phyloP scores from a whole-genome alignment of 1,284 basidiomycete species.

The Vanrija pseudolonga region DNA sequence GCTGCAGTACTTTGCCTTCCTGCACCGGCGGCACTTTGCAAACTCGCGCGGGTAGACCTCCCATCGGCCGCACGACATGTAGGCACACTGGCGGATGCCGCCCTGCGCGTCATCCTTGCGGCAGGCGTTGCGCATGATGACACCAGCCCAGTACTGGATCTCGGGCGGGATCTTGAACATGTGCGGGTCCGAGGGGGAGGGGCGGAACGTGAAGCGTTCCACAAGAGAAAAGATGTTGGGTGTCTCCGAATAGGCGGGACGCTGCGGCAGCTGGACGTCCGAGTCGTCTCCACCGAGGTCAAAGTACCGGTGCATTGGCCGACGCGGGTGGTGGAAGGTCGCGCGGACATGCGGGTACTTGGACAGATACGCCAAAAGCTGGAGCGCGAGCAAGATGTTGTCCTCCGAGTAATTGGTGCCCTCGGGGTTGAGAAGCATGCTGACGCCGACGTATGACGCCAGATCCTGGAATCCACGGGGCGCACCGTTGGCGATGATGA shows the following conservation, averaged over 20 bases:
- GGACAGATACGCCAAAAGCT: conserved; percentile 91
- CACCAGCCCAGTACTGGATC: conserved; percentile 98
- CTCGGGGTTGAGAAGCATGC: conserved; percentile 45
- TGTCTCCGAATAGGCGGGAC: conserved; percentile 47
- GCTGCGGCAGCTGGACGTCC: conserved; percentile 38
- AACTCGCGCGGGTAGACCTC: conserved; percentile 91
- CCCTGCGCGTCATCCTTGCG: conserved; percentile 90
- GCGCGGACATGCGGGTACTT: conserved; percentile 98
- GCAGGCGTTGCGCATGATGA: conserved; percentile 99
- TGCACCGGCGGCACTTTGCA: conserved; percentile 91
- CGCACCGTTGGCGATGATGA: conserved; percentile 49
- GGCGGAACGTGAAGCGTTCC: conserved; percentile 91
- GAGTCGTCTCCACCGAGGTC: conserved; percentile 31
- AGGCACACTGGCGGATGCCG: conserved; percentile 95
- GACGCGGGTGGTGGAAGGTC: conserved; percentile 83
- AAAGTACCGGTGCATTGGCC: conserved; percentile 50
- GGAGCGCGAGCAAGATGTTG: conserved; percentile 84
- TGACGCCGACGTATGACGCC: conserved; percentile 42
- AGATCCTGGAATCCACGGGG: conserved; percentile 49
- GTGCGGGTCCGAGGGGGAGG: conserved; percentile 72
- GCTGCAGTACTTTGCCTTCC: conserved; percentile 98
- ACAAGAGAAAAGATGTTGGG: conserved; percentile 94
- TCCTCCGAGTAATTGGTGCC: conserved; percentile 75
- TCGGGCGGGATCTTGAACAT: conserved; percentile 75
- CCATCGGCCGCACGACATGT: conserved; percentile 96